Evolutionary conservation across 1,284 basidiomycete species (phyloP).

Genomic region (Ustilago vetiveriae): DNA sequence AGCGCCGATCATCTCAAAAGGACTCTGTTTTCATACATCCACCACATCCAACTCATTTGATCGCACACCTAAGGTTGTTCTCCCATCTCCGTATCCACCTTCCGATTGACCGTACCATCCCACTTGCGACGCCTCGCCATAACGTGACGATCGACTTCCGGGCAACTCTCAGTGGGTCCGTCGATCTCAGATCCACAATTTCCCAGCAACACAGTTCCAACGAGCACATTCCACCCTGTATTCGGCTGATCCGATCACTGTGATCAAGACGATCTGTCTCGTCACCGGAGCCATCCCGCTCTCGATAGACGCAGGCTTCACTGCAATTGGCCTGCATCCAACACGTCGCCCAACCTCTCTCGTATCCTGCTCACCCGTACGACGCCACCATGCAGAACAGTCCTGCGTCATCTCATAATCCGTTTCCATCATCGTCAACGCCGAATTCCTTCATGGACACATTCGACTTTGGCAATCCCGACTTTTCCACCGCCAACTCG

Average conservation of each 20-base stretch:
- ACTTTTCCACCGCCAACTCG: conserved; percentile 38
- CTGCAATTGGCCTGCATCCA: background rate
- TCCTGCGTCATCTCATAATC: conserved; percentile 24
- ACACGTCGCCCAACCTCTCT: too few relatives aligned
- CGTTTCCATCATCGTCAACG: conserved; percentile 33
- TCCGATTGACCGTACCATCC: too few relatives aligned
- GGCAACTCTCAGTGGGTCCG: too few relatives aligned
- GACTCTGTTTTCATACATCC: too few relatives aligned
- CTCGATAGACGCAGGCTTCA: background rate
- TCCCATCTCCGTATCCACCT: too few relatives aligned
- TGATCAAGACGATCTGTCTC: background rate
- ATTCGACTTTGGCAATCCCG: conserved; percentile 54
- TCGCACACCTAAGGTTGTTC: too few relatives aligned
- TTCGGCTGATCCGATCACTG: background rate
- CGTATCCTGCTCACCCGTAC: background rate
- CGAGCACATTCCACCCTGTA: background rate
- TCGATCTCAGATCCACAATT: too few relatives aligned
- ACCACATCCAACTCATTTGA: too few relatives aligned
- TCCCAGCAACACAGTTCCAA: background rate
- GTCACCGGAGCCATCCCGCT: background rate
- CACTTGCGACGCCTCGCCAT: too few relatives aligned
- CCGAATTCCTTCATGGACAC: conserved; percentile 54
- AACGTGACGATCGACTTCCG: too few relatives aligned
- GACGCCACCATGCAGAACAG: conserved; percentile 36
- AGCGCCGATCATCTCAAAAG: too few relatives aligned